These are phyloP conservation scores for Filobasidium floriforme DNA, from an alignment of 768 basidiomycete species.

Conservation along the genomic window DNA sequence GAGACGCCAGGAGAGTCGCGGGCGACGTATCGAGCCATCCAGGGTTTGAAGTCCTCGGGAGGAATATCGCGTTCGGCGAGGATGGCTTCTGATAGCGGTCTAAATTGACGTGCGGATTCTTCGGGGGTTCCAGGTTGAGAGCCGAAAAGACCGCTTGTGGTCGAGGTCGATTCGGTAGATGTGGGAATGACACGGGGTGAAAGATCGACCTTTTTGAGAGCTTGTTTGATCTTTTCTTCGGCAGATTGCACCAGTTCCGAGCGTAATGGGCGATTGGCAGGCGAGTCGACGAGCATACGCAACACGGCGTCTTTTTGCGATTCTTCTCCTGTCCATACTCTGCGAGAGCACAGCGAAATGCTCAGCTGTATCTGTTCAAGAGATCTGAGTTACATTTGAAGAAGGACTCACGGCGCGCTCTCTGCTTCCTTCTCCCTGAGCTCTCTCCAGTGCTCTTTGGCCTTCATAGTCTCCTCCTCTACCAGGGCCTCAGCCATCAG, in stretches of 20 bases:
- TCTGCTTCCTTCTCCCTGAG: background rate
- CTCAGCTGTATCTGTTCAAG: background rate
- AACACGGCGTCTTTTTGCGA: constrained; percentile 53
- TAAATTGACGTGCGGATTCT: background rate
- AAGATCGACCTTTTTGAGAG: constrained; percentile 46
- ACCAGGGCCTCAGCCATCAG: constrained; percentile 60
- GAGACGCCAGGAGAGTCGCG: constrained; percentile 16
- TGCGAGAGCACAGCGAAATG: too few species aligned
- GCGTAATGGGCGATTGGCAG: constrained; percentile 69
- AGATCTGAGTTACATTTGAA: background rate
- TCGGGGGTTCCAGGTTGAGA: constrained; percentile 23
- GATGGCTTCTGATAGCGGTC: constrained; percentile 10
- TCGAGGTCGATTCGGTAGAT: constrained; percentile 22
- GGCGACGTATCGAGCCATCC: constrained; percentile 22
- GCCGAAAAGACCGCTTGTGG: constrained; percentile 30
- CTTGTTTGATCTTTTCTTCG: constrained; percentile 34
- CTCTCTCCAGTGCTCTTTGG: background rate
- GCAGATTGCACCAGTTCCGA: constrained; percentile 50
- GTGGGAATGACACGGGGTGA: constrained; percentile 28
- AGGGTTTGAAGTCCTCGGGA: constrained; percentile 20
- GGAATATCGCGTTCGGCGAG: constrained; percentile 16
- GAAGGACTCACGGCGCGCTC: constrained; percentile 13
- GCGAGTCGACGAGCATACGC: background rate
- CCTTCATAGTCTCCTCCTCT: constrained; percentile 28
- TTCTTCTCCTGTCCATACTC: constrained; percentile 71